These are phyloP conservation scores for Cyberlindnera saturnus DNA, from an alignment of 805 yeast genomes.

Conservation along the genomic window DNA sequence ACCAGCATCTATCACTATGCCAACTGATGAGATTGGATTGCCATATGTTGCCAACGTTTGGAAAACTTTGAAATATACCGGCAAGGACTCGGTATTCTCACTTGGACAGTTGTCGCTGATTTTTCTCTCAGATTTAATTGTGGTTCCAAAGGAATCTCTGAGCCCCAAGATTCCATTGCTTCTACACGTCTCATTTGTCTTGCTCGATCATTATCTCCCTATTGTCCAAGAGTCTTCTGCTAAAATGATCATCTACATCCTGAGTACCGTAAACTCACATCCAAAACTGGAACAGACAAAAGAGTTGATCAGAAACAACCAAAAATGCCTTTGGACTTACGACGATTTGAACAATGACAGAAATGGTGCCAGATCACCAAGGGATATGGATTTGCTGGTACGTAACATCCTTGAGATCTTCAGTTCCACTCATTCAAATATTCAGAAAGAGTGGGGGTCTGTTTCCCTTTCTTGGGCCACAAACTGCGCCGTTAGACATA, in stretches of 20 bases:
- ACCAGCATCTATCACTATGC: conserved; percentile 26
- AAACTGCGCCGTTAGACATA: conserved; percentile 92
- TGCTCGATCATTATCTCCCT: conserved; percentile 82
- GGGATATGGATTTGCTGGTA: conserved; percentile 72
- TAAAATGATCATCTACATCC: conserved; percentile 63
- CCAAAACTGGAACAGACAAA: conserved; percentile 54
- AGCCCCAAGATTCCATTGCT: conserved; percentile 60
- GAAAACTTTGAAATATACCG: conserved; percentile 44
- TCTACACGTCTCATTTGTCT: conserved; percentile 71
- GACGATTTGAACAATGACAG: conserved; percentile 77
- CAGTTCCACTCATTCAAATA: conserved; percentile 35
- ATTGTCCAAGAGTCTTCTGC: conserved; percentile 83
- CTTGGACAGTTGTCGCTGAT: conserved; percentile 83
- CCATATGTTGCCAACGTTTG: conserved; percentile 78
- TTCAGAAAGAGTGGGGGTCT: conserved; percentile 82
- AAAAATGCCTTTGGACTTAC: conserved; percentile 66
- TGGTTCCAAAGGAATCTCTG: conserved; percentile 59
- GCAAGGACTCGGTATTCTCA: conserved; percentile 74
- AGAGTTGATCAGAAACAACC: conserved; percentile 46
- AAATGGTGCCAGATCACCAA: conserved; percentile 78
- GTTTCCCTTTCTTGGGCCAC: conserved; percentile 92
- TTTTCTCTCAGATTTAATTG: conserved; percentile 74
- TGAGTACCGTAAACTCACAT: conserved; percentile 49
- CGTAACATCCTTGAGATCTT: conserved; percentile 58
- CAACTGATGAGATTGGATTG: conserved; percentile 33